Evolutionary conservation across 2,329 filamentous ascomycete species (phyloP).

Genomic region (Conoideocrella luteorostrata): DNA sequence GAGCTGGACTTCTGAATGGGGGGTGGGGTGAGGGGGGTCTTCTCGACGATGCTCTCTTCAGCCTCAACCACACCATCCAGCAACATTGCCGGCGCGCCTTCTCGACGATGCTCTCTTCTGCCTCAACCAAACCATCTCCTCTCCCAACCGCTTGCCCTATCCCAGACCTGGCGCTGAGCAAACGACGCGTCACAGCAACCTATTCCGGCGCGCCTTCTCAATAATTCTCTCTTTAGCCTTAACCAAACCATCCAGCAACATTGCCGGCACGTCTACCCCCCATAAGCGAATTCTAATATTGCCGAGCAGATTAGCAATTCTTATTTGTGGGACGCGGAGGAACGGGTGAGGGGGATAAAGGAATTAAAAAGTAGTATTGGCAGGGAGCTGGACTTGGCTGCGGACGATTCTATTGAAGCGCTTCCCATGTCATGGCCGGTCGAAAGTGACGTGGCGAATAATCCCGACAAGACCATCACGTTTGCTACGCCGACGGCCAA

Average conservation of each 20-base stretch:
- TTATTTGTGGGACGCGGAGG: conserved; percentile 46
- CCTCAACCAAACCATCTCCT: too few species aligned
- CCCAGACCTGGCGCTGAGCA: conserved; percentile 43
- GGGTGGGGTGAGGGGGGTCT: too few species aligned
- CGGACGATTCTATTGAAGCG: conserved; percentile 35
- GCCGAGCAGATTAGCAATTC: conserved; percentile 66
- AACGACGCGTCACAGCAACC: conserved; percentile 36
- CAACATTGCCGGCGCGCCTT: too few species aligned
- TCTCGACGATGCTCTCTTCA: too few species aligned
- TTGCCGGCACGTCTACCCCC: conserved; percentile 57
- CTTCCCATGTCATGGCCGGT: conserved; percentile 43
- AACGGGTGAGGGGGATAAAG: conserved; percentile 28
- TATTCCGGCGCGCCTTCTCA: conserved; percentile 43
- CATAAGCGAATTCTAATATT: conserved; percentile 63
- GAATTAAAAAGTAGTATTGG: conserved; percentile 29
- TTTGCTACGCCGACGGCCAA: conserved; percentile 39
- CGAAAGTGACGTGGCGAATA: conserved; percentile 26
- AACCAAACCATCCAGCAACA: conserved; percentile 61
- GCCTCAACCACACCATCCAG: too few species aligned
- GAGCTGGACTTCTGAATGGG: conserved; percentile 41
- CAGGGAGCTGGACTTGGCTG: conserved; percentile 41
- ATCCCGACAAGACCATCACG: conserved; percentile 35
- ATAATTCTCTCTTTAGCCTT: conserved; percentile 51
- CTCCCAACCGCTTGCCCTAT: conserved; percentile 51
- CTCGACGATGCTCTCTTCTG: too few species aligned